A percentile compares a stretch with the other conserved stretches of the same genome.
phyloP scores from a whole-genome alignment of 2,329 filamentous ascomycete species.

The Trichoderma gracile region DNA sequence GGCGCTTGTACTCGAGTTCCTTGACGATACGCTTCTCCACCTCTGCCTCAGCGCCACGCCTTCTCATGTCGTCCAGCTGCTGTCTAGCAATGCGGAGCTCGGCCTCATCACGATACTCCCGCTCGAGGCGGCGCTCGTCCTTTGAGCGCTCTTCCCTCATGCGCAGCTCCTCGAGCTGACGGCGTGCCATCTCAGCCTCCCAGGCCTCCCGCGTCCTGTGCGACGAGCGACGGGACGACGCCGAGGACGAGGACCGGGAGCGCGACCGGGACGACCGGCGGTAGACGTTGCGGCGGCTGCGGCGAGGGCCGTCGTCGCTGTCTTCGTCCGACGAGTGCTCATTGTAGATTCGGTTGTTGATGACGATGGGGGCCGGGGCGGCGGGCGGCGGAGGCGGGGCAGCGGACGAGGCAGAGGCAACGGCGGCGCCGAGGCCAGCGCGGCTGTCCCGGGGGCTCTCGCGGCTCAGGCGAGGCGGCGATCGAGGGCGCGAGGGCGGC shows the following conservation, averaged over 20 bases:
- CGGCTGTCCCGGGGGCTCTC: constrained; percentile 47
- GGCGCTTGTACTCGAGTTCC: constrained; percentile 52
- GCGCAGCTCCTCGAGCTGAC: constrained; percentile 49
- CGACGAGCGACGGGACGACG: constrained; percentile 35
- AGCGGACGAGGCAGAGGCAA: background rate
- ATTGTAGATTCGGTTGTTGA: constrained; percentile 59
- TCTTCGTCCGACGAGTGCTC: constrained; percentile 50
- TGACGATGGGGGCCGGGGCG: constrained; percentile 47
- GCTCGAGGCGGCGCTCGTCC: constrained; percentile 40
- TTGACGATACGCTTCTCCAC: constrained; percentile 54
- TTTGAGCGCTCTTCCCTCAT: constrained; percentile 44
- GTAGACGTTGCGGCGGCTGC: constrained; percentile 31
- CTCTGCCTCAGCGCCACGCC: constrained; percentile 48
- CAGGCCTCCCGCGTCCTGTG: constrained; percentile 48
- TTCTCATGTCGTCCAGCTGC: constrained; percentile 51
- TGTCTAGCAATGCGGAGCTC: constrained; percentile 53
- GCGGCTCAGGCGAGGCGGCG: constrained; percentile 46
- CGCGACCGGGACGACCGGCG: constrained; percentile 31
- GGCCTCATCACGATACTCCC: constrained; percentile 48
- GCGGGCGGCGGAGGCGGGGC: constrained; percentile 30
- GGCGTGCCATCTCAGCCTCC: constrained; percentile 43
- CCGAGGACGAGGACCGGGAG: constrained; percentile 33
- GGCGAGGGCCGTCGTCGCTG: constrained; percentile 37
- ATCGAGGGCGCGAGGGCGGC: constrained; percentile 43
- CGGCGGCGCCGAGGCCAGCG: background rate